phyloP scores from a whole-genome alignment of 257 asterid genomes.

The Solanum appendiculatum region DNA sequence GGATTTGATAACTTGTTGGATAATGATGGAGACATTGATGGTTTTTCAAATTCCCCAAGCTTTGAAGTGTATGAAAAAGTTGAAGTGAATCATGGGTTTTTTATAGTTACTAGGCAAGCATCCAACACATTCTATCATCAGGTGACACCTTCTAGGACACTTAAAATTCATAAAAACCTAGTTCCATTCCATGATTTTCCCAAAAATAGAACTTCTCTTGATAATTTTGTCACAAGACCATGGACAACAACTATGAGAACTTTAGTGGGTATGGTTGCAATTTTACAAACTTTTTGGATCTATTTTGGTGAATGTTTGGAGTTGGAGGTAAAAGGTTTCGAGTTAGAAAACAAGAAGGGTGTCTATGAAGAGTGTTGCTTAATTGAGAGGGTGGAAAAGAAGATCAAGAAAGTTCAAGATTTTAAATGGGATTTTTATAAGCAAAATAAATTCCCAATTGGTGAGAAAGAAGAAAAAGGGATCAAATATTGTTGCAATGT shows the following conservation, averaged over 20 bases:
- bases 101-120: conserved; percentile 22
- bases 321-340: conserved; percentile 3
- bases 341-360: neutral
- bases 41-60: conserved; percentile 19
- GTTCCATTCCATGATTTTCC: conserved; percentile 7
- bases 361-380: neutral
- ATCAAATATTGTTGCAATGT: neutral
- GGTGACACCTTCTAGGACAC: conserved; percentile 25
- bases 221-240: conserved; percentile 5
- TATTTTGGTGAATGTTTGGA: conserved; percentile 11
- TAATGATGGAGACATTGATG: neutral
- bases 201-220: neutral
- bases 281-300: conserved; percentile 16
- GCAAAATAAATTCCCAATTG: neutral
- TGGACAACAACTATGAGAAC: conserved; percentile 14
- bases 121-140: conserved; percentile 35
- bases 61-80: conserved; percentile 22
- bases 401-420: neutral
- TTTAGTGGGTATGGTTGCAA: conserved; percentile 11
- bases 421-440: neutral
- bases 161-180: conserved; percentile 22
- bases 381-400: neutral
- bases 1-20: conserved; percentile 18
- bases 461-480: neutral
- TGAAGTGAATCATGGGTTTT: conserved; percentile 28